Percentiles rank a stretch among this genome's conserved stretches.
Conservation (phyloP, 345 rosid species). For the Citrus sinensis region DNA sequence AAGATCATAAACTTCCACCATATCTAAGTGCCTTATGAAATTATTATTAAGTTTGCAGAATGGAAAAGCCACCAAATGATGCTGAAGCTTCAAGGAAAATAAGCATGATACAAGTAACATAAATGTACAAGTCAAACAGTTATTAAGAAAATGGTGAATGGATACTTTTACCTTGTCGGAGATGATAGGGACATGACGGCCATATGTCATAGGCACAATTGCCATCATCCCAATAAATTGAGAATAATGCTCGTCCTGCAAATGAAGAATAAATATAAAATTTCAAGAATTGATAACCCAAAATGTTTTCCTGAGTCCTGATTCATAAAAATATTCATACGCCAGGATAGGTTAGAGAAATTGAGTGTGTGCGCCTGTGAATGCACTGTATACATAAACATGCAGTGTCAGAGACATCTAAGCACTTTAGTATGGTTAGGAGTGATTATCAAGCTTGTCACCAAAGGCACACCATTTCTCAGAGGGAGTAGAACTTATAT, state of each 20-base stretch:
- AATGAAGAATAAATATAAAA: slow-evolving; percentile 2
- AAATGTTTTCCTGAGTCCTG: not conserved
- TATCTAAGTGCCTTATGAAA: not conserved
- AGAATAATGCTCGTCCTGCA: slow-evolving; percentile 86
- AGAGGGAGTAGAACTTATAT: not conserved
- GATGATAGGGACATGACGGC: slow-evolving; percentile 93
- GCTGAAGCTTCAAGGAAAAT: not conserved
- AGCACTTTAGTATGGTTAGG: not conserved
- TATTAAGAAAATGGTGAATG: not conserved
- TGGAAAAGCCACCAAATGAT: not conserved
- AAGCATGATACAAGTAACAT: not conserved
- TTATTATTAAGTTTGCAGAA: not conserved
- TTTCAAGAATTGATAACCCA: slow-evolving; percentile 1
- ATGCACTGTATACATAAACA: not conserved
- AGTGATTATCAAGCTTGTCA: not conserved
- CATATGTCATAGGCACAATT: slow-evolving; percentile 98
- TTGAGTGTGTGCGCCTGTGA: not conserved
- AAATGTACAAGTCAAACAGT: not conserved
- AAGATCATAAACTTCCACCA: not conserved
- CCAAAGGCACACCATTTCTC: not conserved
- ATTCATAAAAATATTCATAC: not conserved
- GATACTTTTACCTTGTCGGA: slow-evolving; percentile 61
- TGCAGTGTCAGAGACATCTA: not conserved
- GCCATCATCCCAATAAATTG: slow-evolving; percentile 85
- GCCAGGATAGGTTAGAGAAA: not conserved